These are phyloP conservation scores for Ophiostoma novo-ulmi DNA, from an alignment of 2,329 filamentous ascomycete species.

Conservation along the genomic window DNA sequence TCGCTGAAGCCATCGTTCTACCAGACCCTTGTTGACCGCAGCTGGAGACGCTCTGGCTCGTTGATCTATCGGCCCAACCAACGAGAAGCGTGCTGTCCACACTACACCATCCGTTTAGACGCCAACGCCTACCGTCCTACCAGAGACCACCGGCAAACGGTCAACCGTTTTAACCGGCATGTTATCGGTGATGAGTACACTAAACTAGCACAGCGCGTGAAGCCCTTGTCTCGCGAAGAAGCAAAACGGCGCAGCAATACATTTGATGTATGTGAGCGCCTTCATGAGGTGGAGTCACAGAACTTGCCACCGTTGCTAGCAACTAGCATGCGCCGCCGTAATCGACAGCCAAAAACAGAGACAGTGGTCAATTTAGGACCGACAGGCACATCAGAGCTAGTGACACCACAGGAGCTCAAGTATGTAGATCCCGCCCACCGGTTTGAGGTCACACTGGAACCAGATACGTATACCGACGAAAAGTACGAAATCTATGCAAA, in stretches of 20 bases:
- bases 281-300: constrained; percentile 63
- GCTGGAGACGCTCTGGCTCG: constrained; percentile 68
- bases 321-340: not conserved
- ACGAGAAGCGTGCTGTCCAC: constrained; percentile 78
- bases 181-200: constrained; percentile 64
- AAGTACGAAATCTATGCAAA: constrained; percentile 69
- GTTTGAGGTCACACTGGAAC: constrained; percentile 65
- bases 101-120: constrained; percentile 77
- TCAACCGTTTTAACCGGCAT: constrained; percentile 67
- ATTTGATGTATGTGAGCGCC: constrained; percentile 60
- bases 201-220: constrained; percentile 57
- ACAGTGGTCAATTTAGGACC: not conserved
- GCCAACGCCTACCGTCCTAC: constrained; percentile 59
- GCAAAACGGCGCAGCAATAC: constrained; percentile 58
- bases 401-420: not conserved
- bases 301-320: constrained; percentile 37
- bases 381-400: not conserved
- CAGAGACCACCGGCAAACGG: constrained; percentile 66
- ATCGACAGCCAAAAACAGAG: not conserved
- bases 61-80: constrained; percentile 76
- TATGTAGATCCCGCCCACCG: constrained; percentile 56
- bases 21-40: constrained; percentile 65
- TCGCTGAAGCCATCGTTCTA: constrained; percentile 63
- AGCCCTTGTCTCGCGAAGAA: constrained; percentile 64
- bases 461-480: constrained; percentile 66